Evolutionary conservation across 148 eudicot species (phyloP).

Genomic region (Silene uniflora): DNA sequence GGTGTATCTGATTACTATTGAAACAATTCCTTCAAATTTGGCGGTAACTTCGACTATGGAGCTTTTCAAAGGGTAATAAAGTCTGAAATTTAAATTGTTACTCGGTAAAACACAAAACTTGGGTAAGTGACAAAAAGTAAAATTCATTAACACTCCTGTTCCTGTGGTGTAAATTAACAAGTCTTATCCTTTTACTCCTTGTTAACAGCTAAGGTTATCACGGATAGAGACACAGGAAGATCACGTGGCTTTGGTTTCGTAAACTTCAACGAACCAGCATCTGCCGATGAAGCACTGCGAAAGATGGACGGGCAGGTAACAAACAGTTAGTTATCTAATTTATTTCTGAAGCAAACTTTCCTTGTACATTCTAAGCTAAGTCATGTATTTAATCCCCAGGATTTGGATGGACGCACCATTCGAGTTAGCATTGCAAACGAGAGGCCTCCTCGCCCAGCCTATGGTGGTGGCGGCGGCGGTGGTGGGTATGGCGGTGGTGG

Average conservation of each 20-base stretch:
- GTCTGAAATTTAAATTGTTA: too few species aligned
- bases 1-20: too few species aligned
- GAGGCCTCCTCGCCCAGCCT: not conserved
- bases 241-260: constrained; percentile 91
- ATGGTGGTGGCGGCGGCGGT: too few species aligned
- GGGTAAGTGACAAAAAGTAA: too few species aligned
- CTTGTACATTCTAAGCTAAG: not conserved
- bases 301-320: constrained; percentile 76
- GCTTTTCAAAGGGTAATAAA: too few species aligned
- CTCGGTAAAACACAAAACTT: too few species aligned
- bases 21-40: not conserved
- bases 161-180: too few species aligned
- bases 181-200: not conserved
- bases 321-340: not conserved
- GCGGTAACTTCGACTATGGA: not conserved
- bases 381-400: not conserved
- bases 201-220: constrained; percentile 61
- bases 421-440: not conserved
- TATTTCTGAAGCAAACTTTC: not conserved
- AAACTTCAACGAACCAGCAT: constrained; percentile 34
- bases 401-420: not conserved
- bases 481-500: not conserved
- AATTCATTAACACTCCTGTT: too few species aligned
- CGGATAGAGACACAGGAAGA: constrained; percentile 70
- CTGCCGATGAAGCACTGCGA: constrained; percentile 55